phyloP scores from a whole-genome alignment of 345 rosid species.

The Salix udensis region DNA sequence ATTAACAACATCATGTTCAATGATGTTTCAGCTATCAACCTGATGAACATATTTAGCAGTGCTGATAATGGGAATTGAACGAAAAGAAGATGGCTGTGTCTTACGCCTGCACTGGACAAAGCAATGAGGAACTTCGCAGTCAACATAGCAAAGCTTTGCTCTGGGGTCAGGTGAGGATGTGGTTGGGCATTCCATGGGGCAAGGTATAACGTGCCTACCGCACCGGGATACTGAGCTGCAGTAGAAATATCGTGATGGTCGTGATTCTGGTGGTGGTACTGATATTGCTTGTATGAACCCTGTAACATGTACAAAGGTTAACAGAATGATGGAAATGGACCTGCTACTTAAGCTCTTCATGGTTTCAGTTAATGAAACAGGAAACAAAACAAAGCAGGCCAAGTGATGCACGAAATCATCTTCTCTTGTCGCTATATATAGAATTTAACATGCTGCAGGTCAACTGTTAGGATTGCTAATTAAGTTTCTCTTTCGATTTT shows the following conservation, averaged over 20 bases:
- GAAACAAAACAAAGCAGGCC: background rate
- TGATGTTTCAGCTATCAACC: background rate
- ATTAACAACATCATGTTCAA: background rate
- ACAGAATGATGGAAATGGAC: slow-evolving; percentile 5
- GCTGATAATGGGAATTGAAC: background rate
- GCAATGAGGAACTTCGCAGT: slow-evolving; percentile 36
- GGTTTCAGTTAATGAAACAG: background rate
- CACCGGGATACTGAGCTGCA: no score
- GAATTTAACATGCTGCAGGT: slow-evolving; percentile 4
- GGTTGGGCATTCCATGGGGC: no score
- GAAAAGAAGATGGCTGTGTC: background rate
- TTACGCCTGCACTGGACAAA: slow-evolving; percentile 31
- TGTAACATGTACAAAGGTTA: slow-evolving; percentile 4
- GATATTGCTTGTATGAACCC: background rate
- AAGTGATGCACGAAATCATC: background rate
- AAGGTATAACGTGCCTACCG: no score
- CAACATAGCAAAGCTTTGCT: slow-evolving; percentile 29
- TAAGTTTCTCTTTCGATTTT: background rate
- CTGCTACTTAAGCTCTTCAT: slow-evolving; percentile 15
- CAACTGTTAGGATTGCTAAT: background rate
- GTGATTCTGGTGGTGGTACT: no score
- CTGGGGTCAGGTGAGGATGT: no score
- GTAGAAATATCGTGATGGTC: no score
- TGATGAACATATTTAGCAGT: background rate
- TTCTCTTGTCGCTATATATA: slow-evolving; percentile 4